Conservation (phyloP, 805 yeast species). For the Ogataea glucozyma region DNA sequence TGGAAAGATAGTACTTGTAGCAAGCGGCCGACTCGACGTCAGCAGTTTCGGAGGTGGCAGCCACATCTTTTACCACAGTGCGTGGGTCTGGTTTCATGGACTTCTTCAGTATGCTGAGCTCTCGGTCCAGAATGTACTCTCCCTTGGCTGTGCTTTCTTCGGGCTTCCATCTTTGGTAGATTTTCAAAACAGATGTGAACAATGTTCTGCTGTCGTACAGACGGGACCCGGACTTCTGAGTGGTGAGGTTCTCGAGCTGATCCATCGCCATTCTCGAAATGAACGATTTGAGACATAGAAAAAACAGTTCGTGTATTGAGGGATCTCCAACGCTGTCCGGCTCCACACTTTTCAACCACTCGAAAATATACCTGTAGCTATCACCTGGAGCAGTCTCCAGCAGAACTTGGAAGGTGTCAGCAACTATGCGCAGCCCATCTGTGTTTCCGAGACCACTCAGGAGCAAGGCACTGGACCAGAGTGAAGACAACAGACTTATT, state of each 20-base stretch:
- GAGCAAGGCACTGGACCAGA: conserved; percentile 15
- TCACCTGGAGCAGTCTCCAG: conserved; percentile 13
- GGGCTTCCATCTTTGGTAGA: conserved; percentile 21
- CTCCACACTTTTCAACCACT: conserved; percentile 19
- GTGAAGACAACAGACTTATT: conserved; percentile 13
- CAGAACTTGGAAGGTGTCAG: conserved; percentile 14
- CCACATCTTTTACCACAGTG: conserved; percentile 18
- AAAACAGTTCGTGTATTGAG: conserved; percentile 13
- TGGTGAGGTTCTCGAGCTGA: conserved; percentile 15
- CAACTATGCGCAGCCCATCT: conserved; percentile 5
- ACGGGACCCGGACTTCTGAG: neutral
- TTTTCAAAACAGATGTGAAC: conserved; percentile 13
- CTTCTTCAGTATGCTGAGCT: conserved; percentile 17
- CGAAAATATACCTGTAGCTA: conserved; percentile 8
- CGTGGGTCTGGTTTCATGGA: conserved; percentile 16
- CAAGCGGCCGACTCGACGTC: conserved; percentile 14
- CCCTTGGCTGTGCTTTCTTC: conserved; percentile 17
- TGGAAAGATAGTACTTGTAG: conserved; percentile 20
- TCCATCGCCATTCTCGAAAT: conserved; percentile 19
- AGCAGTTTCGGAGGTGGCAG: neutral
- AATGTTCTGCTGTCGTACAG: conserved; percentile 1
- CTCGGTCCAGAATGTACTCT: conserved; percentile 20
- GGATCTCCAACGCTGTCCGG: conserved; percentile 9
- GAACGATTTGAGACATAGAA: conserved; percentile 15
- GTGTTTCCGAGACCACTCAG: conserved; percentile 1